Base-by-base conservation (phyloP, 345 rosid species). In the Euphorbia lathyris region DNA sequence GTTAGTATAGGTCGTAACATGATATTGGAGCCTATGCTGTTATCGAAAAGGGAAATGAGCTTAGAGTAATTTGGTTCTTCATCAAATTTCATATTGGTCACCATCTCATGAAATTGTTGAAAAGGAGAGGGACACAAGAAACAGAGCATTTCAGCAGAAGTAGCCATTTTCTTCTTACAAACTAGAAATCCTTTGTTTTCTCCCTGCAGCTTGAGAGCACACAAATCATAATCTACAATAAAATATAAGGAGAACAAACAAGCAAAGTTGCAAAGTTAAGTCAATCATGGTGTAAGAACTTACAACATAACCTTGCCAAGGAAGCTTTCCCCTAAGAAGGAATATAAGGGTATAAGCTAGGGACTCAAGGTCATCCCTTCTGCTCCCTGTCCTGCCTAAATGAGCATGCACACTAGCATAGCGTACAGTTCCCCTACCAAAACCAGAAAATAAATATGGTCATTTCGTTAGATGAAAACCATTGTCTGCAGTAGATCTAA, bases 351-450 rank as follows among this genome's bases (percentile, higher is more conserved):
- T 74, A 52, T 74, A 74, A 58, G 77, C 77, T 19, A 74, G 48
- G 42, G 77, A 74, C 56, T 74, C 77, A 32, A 74, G 72, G 30
- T 74, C 77, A 67, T 74, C 77, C 22, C 77, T 74, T 26, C 77
- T 66, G 72, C 77, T 67, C 25, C 77, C 71, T 48, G 77, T 74
- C 72, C 77, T 67, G n/a, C 77, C 77, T 56, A 74, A 67, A 67
- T 74, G 77, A 19, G 77, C 77, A 74, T 74, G 77, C 13, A 74
- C 77, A 74, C 77, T 67, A n/a, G 77, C 77, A 67, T 74, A 74
- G 1, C 77, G 72, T 25, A 74, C 72, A 17, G 77, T 74, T 51
- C 77, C 77, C 67, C 77, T 74, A 72, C 13, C 19, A 65, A 59
- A 58, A 61, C 43, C 20, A 65, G 17, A 62, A 71, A 2, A 69